These are phyloP conservation scores for Trichocomaceae sp. DNA, from an alignment of 2,329 filamentous ascomycete genomes.

Conservation along the genomic window DNA sequence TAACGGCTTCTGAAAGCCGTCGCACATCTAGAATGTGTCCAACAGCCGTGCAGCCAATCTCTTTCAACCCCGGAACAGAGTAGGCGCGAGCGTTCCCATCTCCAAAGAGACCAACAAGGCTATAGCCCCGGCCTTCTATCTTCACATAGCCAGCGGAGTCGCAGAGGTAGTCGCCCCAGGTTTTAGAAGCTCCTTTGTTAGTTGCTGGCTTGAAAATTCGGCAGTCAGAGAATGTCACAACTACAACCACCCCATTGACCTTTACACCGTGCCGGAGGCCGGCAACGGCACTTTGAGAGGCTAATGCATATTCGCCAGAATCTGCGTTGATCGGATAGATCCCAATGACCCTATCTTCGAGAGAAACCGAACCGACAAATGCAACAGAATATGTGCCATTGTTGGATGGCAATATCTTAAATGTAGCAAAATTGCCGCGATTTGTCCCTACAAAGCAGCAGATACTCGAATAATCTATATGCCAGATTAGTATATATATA, in stretches of 20 bases:
- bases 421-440: conserved; percentile 73
- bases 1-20: conserved; percentile 61
- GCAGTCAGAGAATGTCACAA: conserved; percentile 66
- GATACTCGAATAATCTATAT: conserved; percentile 77
- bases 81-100: conserved; percentile 74
- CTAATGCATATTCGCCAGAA: conserved; percentile 66
- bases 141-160: conserved; percentile 72
- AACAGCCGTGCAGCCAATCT: conserved; percentile 64
- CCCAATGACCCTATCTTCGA: conserved; percentile 65
- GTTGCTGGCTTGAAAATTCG: conserved; percentile 80
- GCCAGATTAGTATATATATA: conserved; percentile 20
- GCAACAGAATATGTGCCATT: conserved; percentile 65
- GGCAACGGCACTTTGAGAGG: conserved; percentile 68
- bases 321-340: conserved; percentile 75
- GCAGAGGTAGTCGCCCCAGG: conserved; percentile 77
- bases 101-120: conserved; percentile 76
- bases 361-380: conserved; percentile 59
- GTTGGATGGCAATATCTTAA: conserved; percentile 74
- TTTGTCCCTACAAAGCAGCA: conserved; percentile 87
- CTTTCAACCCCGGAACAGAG: conserved; percentile 79
- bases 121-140: conserved; percentile 67
- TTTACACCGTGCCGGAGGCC: conserved; percentile 67
- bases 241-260: conserved; percentile 74
- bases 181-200: conserved; percentile 84
- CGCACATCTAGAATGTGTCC: conserved; percentile 63